Percentiles rank a stretch among this genome's conserved stretches.
Conservation (phyloP, 139 green algal species). For the Zygnema circumcarinatum region DNA sequence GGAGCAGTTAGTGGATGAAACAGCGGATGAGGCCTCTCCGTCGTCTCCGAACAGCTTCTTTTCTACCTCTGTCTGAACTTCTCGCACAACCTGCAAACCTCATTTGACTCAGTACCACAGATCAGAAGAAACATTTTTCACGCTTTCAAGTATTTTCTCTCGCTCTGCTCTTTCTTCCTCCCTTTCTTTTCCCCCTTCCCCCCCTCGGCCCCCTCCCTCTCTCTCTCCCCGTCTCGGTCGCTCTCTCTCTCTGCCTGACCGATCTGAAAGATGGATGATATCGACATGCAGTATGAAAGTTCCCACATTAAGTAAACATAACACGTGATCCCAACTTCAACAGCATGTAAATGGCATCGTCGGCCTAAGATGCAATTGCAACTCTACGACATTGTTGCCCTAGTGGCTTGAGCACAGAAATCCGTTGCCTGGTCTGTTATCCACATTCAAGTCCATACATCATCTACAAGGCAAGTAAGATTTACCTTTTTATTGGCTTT, state of each 20-base stretch:
- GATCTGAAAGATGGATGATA: too few relatives aligned
- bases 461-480: too few relatives aligned
- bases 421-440: too few relatives aligned
- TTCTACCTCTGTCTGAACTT: not conserved
- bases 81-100: not conserved
- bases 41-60: conserved; percentile 21
- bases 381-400: too few relatives aligned
- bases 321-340: too few relatives aligned
- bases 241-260: conserved; percentile 9
- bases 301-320: too few relatives aligned
- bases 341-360: too few relatives aligned
- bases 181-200: conserved; percentile 1
- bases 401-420: too few relatives aligned
- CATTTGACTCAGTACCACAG: not conserved
- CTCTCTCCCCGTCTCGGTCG: not conserved
- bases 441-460: too few relatives aligned
- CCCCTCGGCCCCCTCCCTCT: not conserved
- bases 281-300: too few relatives aligned
- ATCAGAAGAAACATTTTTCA: conserved; percentile 7
- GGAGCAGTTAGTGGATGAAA: not conserved
- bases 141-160: conserved; percentile 9
- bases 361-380: too few relatives aligned
- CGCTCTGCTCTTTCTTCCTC: not conserved
- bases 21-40: not conserved
- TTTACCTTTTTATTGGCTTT: conserved; percentile 39